Conservation (phyloP, 371 early-diverging fungal genomes). For the Actinomucor elegans region DNA sequence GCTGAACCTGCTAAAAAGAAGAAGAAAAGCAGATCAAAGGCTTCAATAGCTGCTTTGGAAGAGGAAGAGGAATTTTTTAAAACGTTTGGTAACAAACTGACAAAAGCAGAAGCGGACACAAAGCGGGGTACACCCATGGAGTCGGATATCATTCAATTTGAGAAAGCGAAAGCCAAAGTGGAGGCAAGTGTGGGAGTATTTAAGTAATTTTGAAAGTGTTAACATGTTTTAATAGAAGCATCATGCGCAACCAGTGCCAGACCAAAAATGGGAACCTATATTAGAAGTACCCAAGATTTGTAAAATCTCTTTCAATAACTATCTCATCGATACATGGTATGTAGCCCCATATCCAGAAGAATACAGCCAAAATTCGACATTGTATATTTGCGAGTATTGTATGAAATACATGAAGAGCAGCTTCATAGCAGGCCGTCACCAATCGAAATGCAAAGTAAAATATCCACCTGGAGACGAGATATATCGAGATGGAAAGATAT, state of each 20-base stretch:
- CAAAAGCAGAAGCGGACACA: constrained; percentile 54
- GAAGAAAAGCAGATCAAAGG: constrained; percentile 3
- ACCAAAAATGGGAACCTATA: not conserved
- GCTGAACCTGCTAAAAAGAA: not conserved
- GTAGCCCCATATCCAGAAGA: constrained; percentile 98
- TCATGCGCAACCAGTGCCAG: no score
- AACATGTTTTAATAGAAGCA: not conserved
- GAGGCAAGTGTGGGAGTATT: not conserved
- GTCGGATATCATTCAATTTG: constrained; percentile 51
- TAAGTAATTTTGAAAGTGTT: no score
- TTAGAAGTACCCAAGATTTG: constrained; percentile 22
- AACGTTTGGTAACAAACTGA: constrained; percentile 60
- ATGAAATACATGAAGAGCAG: constrained; percentile 90
- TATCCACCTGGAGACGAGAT: constrained; percentile 99
- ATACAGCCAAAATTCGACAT: constrained; percentile 64
- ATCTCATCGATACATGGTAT: constrained; percentile 95
- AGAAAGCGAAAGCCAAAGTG: constrained; percentile 37
- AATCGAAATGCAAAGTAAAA: constrained; percentile 76
- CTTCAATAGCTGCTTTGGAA: not conserved
- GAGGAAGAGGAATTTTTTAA: constrained; percentile 25
- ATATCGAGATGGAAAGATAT: constrained; percentile 86
- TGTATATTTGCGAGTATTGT: constrained; percentile 98
- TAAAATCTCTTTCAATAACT: constrained; percentile 63
- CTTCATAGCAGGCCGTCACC: constrained; percentile 73
- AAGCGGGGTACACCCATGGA: constrained; percentile 50